Conservation (phyloP, 1,139 yeast genomes). For the Sugiyamaella castrensis region DNA sequence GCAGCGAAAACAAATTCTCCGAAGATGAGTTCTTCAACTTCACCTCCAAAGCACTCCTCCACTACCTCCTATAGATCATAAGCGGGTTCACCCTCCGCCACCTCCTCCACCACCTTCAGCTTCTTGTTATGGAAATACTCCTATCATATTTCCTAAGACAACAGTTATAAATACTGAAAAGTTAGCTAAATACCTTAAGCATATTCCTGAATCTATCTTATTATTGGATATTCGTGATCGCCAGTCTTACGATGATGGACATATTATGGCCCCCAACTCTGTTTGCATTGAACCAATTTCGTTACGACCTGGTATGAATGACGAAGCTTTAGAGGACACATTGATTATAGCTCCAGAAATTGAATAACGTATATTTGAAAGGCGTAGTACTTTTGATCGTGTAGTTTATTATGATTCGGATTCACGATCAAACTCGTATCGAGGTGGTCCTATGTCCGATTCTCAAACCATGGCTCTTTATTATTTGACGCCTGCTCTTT, state of each 20-base stretch:
- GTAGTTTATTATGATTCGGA: slow-evolving; percentile 58
- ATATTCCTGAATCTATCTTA: slow-evolving; percentile 38
- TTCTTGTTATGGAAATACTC: slow-evolving; percentile 3
- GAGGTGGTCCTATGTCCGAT: slow-evolving; percentile 23
- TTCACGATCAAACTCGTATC: slow-evolving; percentile 23
- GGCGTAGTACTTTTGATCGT: slow-evolving; percentile 54
- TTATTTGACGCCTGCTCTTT: slow-evolving; percentile 31
- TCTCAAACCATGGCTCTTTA: slow-evolving; percentile 23
- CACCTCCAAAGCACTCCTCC: slow-evolving; percentile 7
- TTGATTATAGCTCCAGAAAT: slow-evolving; percentile 53
- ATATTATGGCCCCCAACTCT: slow-evolving; percentile 53
- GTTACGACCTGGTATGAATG: slow-evolving; percentile 47
- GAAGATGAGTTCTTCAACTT: slow-evolving; percentile 5
- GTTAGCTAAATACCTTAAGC: slow-evolving; percentile 28
- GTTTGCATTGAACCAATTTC: slow-evolving; percentile 72
- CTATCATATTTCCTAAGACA: slow-evolving; percentile 33
- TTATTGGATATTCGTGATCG: slow-evolving; percentile 66
- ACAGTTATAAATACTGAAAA: slow-evolving; percentile 33
- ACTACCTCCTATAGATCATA: no score
- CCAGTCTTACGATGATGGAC: slow-evolving; percentile 55
- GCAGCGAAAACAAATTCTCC: no score
- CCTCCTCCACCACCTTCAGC: slow-evolving; percentile 1
- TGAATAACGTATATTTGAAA: slow-evolving; percentile 52
- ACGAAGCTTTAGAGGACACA: slow-evolving; percentile 57
- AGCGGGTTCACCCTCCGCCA: no score